Conservation (phyloP, 495 filamentous ascomycete genomes). For the Neurospora africana region DNA sequence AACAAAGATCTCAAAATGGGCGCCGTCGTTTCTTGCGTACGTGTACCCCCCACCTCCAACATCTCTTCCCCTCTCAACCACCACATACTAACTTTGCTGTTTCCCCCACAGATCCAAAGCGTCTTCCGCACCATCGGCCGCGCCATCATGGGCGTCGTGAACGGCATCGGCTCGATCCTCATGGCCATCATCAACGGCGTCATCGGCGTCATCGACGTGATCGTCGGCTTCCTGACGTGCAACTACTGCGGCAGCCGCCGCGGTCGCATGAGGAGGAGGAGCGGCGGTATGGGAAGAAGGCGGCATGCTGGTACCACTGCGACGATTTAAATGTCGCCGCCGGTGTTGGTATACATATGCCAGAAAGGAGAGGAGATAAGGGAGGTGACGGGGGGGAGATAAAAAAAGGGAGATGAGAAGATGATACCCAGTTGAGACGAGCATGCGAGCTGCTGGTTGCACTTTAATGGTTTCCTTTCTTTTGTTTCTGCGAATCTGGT, state of each 20-base stretch:
- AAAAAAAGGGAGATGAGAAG: not conserved
- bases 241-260: slow-evolving; percentile 36
- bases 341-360: too few relatives aligned
- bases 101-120: slow-evolving; percentile 51
- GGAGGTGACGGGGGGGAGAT: not conserved
- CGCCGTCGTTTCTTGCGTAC: slow-evolving; percentile 90
- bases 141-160: slow-evolving; percentile 72
- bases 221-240: slow-evolving; percentile 84
- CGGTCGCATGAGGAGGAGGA: slow-evolving; percentile 10
- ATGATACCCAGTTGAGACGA: not conserved
- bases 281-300: slow-evolving; percentile 17
- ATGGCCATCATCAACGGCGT: slow-evolving; percentile 66
- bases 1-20: slow-evolving; percentile 56
- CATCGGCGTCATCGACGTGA: slow-evolving; percentile 65
- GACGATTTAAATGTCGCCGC: slow-evolving; percentile 8
- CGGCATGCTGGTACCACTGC: slow-evolving; percentile 15
- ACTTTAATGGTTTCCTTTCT: not conserved
- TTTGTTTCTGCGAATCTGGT: not conserved
- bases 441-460: too few relatives aligned
- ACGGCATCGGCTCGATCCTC: slow-evolving; percentile 69
- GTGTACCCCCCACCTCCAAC: slow-evolving; percentile 24
- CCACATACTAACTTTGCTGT: slow-evolving; percentile 9
- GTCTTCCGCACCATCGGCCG: slow-evolving; percentile 77
- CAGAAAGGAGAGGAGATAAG: too few relatives aligned
- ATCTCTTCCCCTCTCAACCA: not conserved